Base-by-base conservation (phyloP, 2,329 filamentous ascomycete genomes). In the Apiospora hydei region DNA sequence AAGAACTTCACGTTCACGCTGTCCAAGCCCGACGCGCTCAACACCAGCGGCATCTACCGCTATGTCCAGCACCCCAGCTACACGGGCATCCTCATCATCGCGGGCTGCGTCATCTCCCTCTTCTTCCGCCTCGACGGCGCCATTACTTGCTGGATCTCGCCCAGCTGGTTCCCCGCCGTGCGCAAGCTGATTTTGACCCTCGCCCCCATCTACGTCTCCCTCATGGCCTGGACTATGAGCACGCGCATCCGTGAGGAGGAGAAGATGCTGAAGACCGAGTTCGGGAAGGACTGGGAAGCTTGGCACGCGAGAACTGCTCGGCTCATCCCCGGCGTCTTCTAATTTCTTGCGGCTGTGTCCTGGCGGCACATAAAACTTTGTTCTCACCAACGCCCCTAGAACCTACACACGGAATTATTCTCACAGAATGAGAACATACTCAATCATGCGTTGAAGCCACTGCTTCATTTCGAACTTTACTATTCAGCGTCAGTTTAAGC, bases 51-150 rank as follows among this genome's bases (percentile, higher is more conserved):
- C 0, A 78, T 89, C 1, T 89, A 89, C 73, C 73, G 74, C 24
- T 86, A 84, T 73, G 77, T 88, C 3, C 86, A 88, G 75, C 87
- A 89, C 75, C 87, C 87, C 1, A 87, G 86, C 71, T 89, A 89
- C 72, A 84, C 84, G 0, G 87, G 85, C 0, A 64, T 84, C 2
- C 13, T 81, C 0, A 43, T 84, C 3, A 74, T 88, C 0, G 69
- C 82, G 1, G 18, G 80, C 1, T 77, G 73, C 57, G 80, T 82
- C 69, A 47, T 77, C 0, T 71, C 76, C 0, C 71, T 88, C 4
- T 76, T 85, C 8, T 71, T 77, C 18, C 76, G 85, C 0, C 72
- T 79, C 38, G 85, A 87, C 72, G 85, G 82, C 0, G 76, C 79
- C 1, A 49, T 81, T 0, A 80, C 79, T 16, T 87, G 85, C 71